phyloP scores from a whole-genome alignment of 2,329 filamentous ascomycete genomes.

The Tolypocladium guangdongense region DNA sequence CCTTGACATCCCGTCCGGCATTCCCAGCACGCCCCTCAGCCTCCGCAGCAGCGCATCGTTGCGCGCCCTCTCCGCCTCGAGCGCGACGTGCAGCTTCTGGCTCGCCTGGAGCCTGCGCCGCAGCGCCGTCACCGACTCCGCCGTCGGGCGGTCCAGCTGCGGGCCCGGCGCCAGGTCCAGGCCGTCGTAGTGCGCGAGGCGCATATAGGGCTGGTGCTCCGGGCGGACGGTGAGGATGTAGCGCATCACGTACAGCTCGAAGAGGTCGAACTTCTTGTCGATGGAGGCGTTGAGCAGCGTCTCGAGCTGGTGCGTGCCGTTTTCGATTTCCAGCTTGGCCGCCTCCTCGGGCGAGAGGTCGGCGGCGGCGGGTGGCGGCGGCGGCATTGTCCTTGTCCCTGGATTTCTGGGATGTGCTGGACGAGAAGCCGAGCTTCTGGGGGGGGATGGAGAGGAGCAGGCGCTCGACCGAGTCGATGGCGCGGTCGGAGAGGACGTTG shows the following conservation, averaged over 20 bases:
- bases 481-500: constrained; percentile 86
- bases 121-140: constrained; percentile 60
- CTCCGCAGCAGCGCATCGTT: constrained; percentile 62
- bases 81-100: constrained; percentile 58
- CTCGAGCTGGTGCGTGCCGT: constrained; percentile 76
- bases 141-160: constrained; percentile 34
- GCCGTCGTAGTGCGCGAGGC: constrained; percentile 75
- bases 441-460: constrained; percentile 67
- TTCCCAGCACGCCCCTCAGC: constrained; percentile 38
- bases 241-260: constrained; percentile 81
- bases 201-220: constrained; percentile 66
- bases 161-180: constrained; percentile 31
- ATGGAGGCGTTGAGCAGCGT: constrained; percentile 72
- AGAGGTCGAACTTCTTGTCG: constrained; percentile 75
- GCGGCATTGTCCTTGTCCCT: constrained; percentile 16
- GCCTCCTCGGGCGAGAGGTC: constrained; percentile 23
- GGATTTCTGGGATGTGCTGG: constrained; percentile 13
- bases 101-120: constrained; percentile 68
- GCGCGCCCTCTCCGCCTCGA: constrained; percentile 57
- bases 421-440: constrained; percentile 67
- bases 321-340: constrained; percentile 62
- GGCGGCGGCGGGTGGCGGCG: constrained; percentile 1
- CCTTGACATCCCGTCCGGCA: constrained; percentile 11
- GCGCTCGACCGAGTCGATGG: constrained; percentile 76
- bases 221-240: constrained; percentile 65